Conservation (phyloP, 2,329 filamentous ascomycete genomes). For the Sporothrix pseudoabietina region DNA sequence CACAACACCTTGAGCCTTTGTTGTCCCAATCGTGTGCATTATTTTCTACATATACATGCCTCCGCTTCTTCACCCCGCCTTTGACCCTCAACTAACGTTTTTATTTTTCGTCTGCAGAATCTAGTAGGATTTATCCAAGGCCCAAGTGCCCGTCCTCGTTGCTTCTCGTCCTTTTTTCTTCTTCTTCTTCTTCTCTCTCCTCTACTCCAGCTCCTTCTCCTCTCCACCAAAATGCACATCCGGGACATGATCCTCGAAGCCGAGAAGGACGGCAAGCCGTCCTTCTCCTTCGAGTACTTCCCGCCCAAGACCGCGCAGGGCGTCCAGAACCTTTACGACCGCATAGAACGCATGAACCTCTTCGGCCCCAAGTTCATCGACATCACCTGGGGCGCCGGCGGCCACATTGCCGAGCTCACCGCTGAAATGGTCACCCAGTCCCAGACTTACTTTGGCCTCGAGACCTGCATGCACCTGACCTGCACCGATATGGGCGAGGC, state of each 20-base stretch:
- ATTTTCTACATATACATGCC: background rate
- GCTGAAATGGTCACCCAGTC: conserved; percentile 97
- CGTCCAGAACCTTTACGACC: conserved; percentile 98
- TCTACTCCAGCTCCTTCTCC: background rate
- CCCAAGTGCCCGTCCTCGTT: conserved; percentile 1
- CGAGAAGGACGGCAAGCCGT: conserved; percentile 75
- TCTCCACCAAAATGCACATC: conserved; percentile 78
- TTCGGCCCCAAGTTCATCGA: conserved; percentile 93
- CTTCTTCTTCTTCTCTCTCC: background rate
- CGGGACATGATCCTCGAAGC: conserved; percentile 85
- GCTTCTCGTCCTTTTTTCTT: background rate
- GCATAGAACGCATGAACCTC: conserved; percentile 93
- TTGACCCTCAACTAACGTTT: conserved; percentile 10
- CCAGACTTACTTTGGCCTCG: conserved; percentile 90
- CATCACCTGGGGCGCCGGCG: conserved; percentile 97
- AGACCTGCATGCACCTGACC: conserved; percentile 98
- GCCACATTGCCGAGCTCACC: conserved; percentile 85
- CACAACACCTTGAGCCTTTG: background rate
- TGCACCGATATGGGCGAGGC: conserved; percentile 97
- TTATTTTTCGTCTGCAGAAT: background rate
- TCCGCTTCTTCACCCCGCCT: background rate
- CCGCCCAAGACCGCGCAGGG: conserved; percentile 96
- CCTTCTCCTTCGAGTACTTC: conserved; percentile 99
- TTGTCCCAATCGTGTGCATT: background rate
- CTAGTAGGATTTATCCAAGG: background rate